Percentiles rank a stretch among this genome's conserved stretches.
These are phyloP conservation scores for Coemansia sp. DNA, from an alignment of 192 early-diverging fungal genomes.

Conservation along the genomic window DNA sequence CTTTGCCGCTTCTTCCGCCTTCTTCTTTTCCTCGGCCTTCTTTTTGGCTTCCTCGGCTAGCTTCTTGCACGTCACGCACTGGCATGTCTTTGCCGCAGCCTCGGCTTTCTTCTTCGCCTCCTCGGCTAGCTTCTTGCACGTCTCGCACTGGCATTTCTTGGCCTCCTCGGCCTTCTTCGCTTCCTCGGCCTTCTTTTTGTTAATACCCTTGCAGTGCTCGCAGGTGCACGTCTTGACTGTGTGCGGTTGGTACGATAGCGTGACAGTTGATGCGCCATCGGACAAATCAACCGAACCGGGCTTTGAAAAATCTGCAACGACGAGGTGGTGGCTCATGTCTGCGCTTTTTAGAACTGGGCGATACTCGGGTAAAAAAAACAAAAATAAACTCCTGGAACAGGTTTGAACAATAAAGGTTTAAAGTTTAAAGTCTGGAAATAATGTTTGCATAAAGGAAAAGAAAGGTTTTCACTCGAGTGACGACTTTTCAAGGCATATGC, in stretches of 20 bases:
- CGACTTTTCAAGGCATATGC: not conserved
- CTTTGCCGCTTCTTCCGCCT: conserved; percentile 5
- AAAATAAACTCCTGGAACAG: not conserved
- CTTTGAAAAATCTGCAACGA: conserved; percentile 37
- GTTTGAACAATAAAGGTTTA: not conserved
- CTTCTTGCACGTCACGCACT: not conserved
- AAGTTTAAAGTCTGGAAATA: not conserved
- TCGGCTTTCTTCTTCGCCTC: conserved; percentile 15
- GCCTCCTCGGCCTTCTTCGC: conserved; percentile 10
- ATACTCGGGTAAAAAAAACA: not conserved
- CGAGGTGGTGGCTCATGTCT: conserved; percentile 40
- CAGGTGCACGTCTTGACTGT: conserved; percentile 11
- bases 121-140: not conserved
- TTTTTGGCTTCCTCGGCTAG: conserved; percentile 24
- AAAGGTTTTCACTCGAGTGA: too few species aligned
- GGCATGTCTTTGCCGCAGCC: conserved; percentile 2
- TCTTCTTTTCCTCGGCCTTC: conserved; percentile 13
- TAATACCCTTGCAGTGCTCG: conserved; percentile 1
- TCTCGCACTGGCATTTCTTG: not conserved
- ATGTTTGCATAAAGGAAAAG: not conserved
- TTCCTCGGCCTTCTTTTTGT: conserved; percentile 22
- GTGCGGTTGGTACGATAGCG: conserved; percentile 38
- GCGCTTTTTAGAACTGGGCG: not conserved
- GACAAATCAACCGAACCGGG: conserved; percentile 31
- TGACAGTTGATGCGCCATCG: conserved; percentile 24